Evolutionary conservation across 2,329 filamentous ascomycete species (phyloP).

Genomic region (Microcera coccophila): DNA sequence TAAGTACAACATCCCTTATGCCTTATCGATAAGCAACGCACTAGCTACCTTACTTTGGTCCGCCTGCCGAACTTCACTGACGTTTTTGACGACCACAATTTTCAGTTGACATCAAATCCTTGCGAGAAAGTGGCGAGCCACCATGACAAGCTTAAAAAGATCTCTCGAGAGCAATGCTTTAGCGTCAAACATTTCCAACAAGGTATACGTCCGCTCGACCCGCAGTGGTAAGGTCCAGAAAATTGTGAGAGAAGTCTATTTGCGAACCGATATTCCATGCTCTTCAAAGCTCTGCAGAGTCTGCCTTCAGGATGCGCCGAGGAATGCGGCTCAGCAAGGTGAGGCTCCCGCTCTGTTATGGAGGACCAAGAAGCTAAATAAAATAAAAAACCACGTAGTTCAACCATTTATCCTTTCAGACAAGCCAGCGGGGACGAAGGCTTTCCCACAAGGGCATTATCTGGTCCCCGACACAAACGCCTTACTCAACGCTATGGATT

Average conservation of each 20-base stretch:
- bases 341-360: conserved; percentile 22
- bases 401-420: conserved; percentile 84
- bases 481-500: conserved; percentile 90
- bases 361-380: conserved; percentile 5
- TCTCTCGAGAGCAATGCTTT: conserved; percentile 49
- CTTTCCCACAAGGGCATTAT: conserved; percentile 85
- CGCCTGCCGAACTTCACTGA: conserved; percentile 14
- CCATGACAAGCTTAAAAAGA: conserved; percentile 64
- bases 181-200: conserved; percentile 81
- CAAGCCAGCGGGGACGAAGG: conserved; percentile 76
- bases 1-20: too few relatives aligned
- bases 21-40: conserved; percentile 32
- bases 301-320: conserved; percentile 71
- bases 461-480: conserved; percentile 95
- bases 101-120: conserved; percentile 5
- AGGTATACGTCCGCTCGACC: conserved; percentile 91
- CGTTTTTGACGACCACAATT: conserved; percentile 17
- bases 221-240: conserved; percentile 97
- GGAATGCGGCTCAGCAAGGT: conserved; percentile 76
- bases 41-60: conserved; percentile 24
- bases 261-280: conserved; percentile 95
- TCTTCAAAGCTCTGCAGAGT: conserved; percentile 81
- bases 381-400: too few relatives aligned
- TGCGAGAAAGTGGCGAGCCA: conserved; percentile 14
- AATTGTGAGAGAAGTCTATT: conserved; percentile 93